Evolutionary conservation across 176 grass and related monocot species (phyloP).

Genomic region (Oryza brachyantha): DNA sequence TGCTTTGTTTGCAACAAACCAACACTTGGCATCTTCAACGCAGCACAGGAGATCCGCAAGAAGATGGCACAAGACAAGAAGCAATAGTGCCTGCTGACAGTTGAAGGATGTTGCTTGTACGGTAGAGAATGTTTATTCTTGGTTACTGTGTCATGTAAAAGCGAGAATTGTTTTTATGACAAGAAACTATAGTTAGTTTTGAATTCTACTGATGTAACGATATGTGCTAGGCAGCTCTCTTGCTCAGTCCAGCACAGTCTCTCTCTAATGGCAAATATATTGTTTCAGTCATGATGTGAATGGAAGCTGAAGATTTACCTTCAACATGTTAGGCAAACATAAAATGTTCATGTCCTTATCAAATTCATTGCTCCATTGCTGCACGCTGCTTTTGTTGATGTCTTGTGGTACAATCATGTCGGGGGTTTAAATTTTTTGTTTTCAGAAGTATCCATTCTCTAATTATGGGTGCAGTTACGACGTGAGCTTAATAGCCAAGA

Average conservation of each 20-base stretch:
- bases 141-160: not conserved
- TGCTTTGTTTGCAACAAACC: constrained; percentile 87
- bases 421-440: not conserved
- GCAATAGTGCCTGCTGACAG: not conserved
- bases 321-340: not conserved
- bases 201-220: not conserved
- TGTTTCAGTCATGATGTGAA: not conserved
- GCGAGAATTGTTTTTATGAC: not conserved
- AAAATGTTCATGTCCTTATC: not conserved
- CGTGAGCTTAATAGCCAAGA: not conserved
- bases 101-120: not conserved
- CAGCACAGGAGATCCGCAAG: constrained; percentile 78
- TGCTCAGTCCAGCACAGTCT: not conserved
- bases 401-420: not conserved
- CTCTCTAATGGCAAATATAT: not conserved
- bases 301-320: not conserved
- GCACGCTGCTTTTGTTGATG: not conserved
- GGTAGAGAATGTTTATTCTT: not conserved
- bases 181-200: not conserved
- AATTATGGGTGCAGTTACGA: not conserved
- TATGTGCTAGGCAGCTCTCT: not conserved
- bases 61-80: constrained; percentile 76
- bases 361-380: not conserved
- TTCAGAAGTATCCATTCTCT: not conserved
- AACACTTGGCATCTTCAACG: constrained; percentile 82